Conservation (phyloP, 169 alveolate species). For the Eimeria praecox region DNA sequence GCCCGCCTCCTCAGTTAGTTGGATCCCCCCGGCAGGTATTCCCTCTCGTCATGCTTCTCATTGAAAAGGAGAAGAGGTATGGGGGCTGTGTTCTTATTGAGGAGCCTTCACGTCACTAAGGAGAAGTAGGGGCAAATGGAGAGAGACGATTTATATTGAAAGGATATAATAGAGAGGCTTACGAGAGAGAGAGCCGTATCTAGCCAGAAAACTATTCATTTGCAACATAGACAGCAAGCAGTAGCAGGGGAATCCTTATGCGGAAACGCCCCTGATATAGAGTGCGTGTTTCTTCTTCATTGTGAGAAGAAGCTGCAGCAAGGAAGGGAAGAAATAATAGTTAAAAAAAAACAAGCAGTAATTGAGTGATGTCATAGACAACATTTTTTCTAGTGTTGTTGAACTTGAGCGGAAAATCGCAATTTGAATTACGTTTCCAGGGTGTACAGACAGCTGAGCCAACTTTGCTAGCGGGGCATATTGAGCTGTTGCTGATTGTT, state of each 20-base stretch:
- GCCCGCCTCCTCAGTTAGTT: neutral
- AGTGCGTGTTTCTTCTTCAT: no score
- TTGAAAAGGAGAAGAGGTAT: neutral
- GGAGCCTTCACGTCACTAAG: no score
- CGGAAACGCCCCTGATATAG: no score
- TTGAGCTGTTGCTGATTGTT: neutral
- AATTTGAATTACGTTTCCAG: neutral
- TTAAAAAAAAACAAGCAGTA: neutral
- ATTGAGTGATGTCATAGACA: neutral
- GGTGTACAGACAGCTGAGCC: neutral
- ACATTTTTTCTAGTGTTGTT: neutral
- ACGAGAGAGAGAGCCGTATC: no score
- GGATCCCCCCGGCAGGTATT: slow-evolving; percentile 50
- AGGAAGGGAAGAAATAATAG: neutral
- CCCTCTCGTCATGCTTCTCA: neutral
- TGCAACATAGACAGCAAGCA: no score
- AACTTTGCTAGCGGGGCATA: neutral
- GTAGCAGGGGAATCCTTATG: no score
- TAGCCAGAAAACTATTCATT: no score
- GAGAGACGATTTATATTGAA: no score
- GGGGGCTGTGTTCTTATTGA: no score
- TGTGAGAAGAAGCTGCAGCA: no score
- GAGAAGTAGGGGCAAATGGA: no score
- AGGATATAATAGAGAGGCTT: no score
- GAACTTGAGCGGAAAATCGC: neutral